Evolutionary conservation across 2,329 filamentous ascomycete genomes (phyloP), one percentile per base, ranked within the genome.

Genomic region (Phyllosticta citrichinensis): DNA sequence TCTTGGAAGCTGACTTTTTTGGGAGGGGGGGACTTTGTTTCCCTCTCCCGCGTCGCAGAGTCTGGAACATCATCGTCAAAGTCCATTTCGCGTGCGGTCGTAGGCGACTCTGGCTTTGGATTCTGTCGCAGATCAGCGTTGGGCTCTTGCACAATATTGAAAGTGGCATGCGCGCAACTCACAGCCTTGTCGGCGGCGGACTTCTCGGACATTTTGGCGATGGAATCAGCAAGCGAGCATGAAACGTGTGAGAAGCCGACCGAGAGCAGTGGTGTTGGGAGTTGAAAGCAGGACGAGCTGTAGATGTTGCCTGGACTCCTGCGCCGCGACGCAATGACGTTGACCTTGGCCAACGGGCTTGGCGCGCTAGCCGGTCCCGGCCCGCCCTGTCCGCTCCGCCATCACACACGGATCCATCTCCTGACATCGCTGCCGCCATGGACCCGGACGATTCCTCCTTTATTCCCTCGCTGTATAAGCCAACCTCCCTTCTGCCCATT

Each of bases 391-490:
- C 53, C 9, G 58, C 55, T 60, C 58, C 58, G 51, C 53, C 53
- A 47, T 25, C 51, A 22, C 24, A 24, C 51, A 24, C 51, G 20
- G 19, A 47, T 52, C 24, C 53, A 27, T 27, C 58, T 52, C 53
- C 50, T 53, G 19, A 54, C 58, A 60, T 40, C 17, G 58, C 50
- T 33, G 30, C 25, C 57, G 24, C 19, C 11, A 61, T 61, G 59
- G 59, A 54, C 11, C 78, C 79, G 55, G 65, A 77, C 14, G 75
- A 75, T 3, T 70, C 75, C 9, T 69, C 74, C 17, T 81, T 85
- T 65, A 93, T 97, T 63, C 87, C 91, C 22, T 86, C 90, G 20
- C 80, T 97, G 17, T 89, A 97, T 75, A 96, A 94, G 70, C 92
- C 93, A 0, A 78, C 91, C 3, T 82, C 87, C 8, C 78, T 97